A percentile compares a stretch with the other conserved stretches of the same genome.
Evolutionary conservation across 495 filamentous ascomycete genomes (phyloP).

Genomic region (Penicillium robsamsonii): DNA sequence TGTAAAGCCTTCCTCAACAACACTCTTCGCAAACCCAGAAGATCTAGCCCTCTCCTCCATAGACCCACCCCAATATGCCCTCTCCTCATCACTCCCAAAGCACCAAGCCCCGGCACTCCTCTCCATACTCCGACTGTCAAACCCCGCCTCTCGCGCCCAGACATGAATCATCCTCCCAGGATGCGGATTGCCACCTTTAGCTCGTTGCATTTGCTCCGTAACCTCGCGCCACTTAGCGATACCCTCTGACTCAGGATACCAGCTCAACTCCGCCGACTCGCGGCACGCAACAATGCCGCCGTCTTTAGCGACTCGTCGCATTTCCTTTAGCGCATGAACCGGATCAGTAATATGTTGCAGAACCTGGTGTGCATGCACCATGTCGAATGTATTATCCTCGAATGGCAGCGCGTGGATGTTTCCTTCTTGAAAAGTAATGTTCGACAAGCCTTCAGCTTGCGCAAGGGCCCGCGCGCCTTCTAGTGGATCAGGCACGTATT

Average conservation of each 20-base stretch:
- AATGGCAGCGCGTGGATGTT: constrained; percentile 48
- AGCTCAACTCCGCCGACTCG: constrained; percentile 43
- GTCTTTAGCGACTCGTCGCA: constrained; percentile 46
- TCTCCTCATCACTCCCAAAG: constrained; percentile 44
- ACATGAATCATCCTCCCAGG: constrained; percentile 47
- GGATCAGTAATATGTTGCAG: constrained; percentile 53
- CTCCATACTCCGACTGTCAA: constrained; percentile 31
- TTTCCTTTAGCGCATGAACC: constrained; percentile 46
- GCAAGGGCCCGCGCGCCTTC: constrained; percentile 39
- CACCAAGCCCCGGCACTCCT: constrained; percentile 47
- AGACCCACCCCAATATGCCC: constrained; percentile 46
- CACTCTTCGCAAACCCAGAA: constrained; percentile 40
- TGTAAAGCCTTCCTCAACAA: constrained; percentile 38
- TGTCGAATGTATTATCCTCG: constrained; percentile 53
- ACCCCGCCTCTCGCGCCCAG: constrained; percentile 51
- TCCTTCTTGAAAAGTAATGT: constrained; percentile 47
- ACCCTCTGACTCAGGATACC: constrained; percentile 48
- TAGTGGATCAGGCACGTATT: constrained; percentile 42
- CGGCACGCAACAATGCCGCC: constrained; percentile 56
- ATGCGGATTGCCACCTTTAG: constrained; percentile 46
- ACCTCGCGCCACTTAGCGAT: constrained; percentile 41
- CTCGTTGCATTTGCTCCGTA: constrained; percentile 30
- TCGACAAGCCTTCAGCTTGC: constrained; percentile 38
- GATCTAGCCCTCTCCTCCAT: constrained; percentile 43
- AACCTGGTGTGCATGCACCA: constrained; percentile 59